phyloP scores from a whole-genome alignment of 257 asterid genomes.

The Capsicum chinense region DNA sequence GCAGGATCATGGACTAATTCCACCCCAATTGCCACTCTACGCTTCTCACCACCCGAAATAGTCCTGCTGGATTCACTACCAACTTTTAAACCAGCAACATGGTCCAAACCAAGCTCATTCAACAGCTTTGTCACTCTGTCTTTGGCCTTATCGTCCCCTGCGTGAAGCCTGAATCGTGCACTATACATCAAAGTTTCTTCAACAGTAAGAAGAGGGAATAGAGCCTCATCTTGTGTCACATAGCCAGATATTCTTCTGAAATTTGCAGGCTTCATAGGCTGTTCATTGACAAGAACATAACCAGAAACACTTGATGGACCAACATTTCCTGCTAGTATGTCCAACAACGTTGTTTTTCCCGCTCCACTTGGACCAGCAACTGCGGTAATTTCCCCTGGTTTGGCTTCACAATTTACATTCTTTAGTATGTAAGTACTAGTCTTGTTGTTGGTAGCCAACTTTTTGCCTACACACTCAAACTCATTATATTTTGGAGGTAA shows the following conservation, averaged over 20 bases:
- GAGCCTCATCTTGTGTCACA: slow-evolving; percentile 76
- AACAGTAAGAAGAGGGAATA: slow-evolving; percentile 76
- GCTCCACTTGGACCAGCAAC: slow-evolving; percentile 89
- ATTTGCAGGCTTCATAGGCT: slow-evolving; percentile 46
- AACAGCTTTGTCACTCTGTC: slow-evolving; percentile 47
- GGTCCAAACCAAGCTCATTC: slow-evolving; percentile 67
- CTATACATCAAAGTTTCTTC: slow-evolving; percentile 67
- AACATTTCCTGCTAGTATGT: slow-evolving; percentile 58
- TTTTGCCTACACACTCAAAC: slow-evolving; percentile 34
- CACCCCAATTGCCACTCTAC: slow-evolving; percentile 74
- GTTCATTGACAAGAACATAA: slow-evolving; percentile 54
- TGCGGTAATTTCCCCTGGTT: slow-evolving; percentile 72
- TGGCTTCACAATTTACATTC: slow-evolving; percentile 62
- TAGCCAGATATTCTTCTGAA: slow-evolving; percentile 68
- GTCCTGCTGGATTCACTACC: slow-evolving; percentile 62
- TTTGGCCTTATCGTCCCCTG: slow-evolving; percentile 31
- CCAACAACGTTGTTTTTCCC: slow-evolving; percentile 78
- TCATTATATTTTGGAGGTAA: slow-evolving; percentile 39
- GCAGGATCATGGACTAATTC: slow-evolving; percentile 78
- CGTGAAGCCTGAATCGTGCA: slow-evolving; percentile 63
- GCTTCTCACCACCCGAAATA: slow-evolving; percentile 82
- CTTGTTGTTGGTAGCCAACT: slow-evolving; percentile 13
- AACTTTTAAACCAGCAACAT: slow-evolving; percentile 47
- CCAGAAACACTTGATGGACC: slow-evolving; percentile 47
- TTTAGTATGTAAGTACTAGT: slow-evolving; percentile 45